Evolutionary conservation across 441 rosid genomes (phyloP).

Genomic region (Hura crepitans): DNA sequence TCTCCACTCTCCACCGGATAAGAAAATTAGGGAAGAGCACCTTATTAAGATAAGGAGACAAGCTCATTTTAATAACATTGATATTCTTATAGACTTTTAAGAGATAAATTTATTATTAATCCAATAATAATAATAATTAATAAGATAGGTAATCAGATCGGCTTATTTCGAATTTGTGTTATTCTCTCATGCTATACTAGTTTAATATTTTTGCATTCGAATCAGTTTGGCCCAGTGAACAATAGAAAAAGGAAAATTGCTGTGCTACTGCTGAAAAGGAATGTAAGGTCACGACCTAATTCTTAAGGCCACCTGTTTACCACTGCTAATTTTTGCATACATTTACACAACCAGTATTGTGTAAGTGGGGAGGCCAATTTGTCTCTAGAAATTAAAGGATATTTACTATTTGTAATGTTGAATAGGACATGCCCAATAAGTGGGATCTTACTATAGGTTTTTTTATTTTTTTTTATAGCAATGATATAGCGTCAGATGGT

Average conservation of each 20-base stretch:
- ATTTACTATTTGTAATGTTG: slow-evolving; percentile 3
- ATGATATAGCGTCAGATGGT: not conserved
- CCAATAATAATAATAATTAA: too few relatives aligned
- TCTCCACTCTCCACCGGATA: slow-evolving; percentile 22
- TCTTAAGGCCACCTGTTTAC: not conserved
- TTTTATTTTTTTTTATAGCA: not conserved
- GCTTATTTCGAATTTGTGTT: too few relatives aligned
- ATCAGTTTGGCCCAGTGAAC: too few relatives aligned
- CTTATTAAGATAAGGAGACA: not conserved
- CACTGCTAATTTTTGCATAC: not conserved
- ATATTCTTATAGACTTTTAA: not conserved
- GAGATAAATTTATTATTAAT: too few relatives aligned
- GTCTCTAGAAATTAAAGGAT: slow-evolving; percentile 4
- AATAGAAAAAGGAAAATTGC: not conserved
- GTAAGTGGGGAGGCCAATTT: slow-evolving; percentile 33
- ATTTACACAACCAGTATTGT: slow-evolving; percentile 12
- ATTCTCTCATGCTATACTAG: not conserved
- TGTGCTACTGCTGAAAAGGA: not conserved
- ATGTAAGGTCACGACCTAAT: slow-evolving; percentile 3
- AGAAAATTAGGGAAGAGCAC: slow-evolving; percentile 41
- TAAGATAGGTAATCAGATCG: too few relatives aligned
- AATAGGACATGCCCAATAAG: slow-evolving; percentile 12
- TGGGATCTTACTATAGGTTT: slow-evolving; percentile 15
- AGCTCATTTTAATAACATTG: not conserved
- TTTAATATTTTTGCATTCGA: not conserved